These are phyloP conservation scores for Pythium graminicola DNA, from an alignment of 352 stramenopile genomes.

Conservation along the genomic window DNA sequence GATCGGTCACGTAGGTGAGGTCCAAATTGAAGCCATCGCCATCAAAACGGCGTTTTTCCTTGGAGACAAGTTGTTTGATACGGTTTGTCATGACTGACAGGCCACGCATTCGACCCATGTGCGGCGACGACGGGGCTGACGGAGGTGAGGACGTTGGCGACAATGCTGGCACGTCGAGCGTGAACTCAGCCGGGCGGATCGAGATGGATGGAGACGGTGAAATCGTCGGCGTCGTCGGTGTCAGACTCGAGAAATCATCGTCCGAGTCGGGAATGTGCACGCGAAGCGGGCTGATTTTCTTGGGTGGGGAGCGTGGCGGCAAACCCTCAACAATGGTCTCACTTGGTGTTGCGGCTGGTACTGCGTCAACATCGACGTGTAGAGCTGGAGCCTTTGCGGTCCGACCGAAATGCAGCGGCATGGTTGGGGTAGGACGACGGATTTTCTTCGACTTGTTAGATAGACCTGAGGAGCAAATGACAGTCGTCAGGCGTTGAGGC, in stretches of 20 bases:
- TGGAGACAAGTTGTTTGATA: slow-evolving; percentile 84
- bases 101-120: slow-evolving; percentile 20
- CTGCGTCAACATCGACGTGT: background rate
- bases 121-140: slow-evolving; percentile 1
- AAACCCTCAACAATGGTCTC: slow-evolving; percentile 5
- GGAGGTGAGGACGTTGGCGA: slow-evolving; percentile 3
- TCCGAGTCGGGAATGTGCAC: slow-evolving; percentile 13
- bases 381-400: background rate
- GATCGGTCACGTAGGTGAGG: slow-evolving; percentile 79
- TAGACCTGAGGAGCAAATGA: too few relatives aligned
- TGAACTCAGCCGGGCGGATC: slow-evolving; percentile 14
- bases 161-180: slow-evolving; percentile 7
- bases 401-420: slow-evolving; percentile 12
- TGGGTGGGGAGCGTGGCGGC: slow-evolving; percentile 2
- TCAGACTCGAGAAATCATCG: background rate
- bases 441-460: background rate
- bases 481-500: too few relatives aligned
- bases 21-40: slow-evolving; percentile 80
- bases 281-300: slow-evolving; percentile 16
- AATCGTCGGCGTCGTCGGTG: background rate
- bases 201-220: slow-evolving; percentile 9
- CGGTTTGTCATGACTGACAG: slow-evolving; percentile 44
- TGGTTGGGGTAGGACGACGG: background rate
- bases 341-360: background rate
- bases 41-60: slow-evolving; percentile 85